These are phyloP conservation scores for Gamsiella multidivaricata DNA, from an alignment of 192 early-diverging fungal species.

Conservation along the genomic window DNA sequence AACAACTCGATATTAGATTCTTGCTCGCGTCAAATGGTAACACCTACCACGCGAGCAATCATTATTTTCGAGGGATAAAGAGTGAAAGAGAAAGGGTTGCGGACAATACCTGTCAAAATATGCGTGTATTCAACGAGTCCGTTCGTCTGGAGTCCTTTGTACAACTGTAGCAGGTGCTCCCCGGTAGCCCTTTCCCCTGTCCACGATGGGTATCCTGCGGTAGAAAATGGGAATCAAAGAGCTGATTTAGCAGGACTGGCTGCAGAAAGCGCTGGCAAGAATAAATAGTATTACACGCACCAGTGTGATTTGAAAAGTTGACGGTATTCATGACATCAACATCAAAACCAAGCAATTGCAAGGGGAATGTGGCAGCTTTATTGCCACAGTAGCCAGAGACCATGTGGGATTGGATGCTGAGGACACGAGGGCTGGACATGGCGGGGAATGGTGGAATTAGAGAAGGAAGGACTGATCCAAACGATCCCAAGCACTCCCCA, in stretches of 20 bases:
- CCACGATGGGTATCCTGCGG: constrained; percentile 76
- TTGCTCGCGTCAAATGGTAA: too few relatives aligned
- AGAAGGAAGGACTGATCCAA: background rate
- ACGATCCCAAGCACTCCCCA: too few relatives aligned
- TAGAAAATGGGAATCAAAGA: background rate
- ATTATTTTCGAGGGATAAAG: background rate
- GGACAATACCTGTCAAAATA: constrained; percentile 75
- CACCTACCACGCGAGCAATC: constrained; percentile 13
- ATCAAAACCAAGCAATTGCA: constrained; percentile 90
- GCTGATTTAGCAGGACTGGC: too few relatives aligned
- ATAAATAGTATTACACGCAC: too few relatives aligned
- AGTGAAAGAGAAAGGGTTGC: too few relatives aligned
- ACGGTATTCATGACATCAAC: constrained; percentile 95
- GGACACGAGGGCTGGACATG: constrained; percentile 45
- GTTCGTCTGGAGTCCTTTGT: constrained; percentile 79
- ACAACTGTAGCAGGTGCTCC: constrained; percentile 72
- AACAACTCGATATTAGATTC: too few relatives aligned
- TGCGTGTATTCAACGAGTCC: constrained; percentile 82
- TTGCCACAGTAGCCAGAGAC: constrained; percentile 73
- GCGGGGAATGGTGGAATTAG: background rate
- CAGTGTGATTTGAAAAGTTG: constrained; percentile 94
- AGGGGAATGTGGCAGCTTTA: constrained; percentile 91
- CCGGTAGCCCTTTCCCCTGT: constrained; percentile 76
- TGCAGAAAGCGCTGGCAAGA: too few relatives aligned
- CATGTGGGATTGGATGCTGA: constrained; percentile 66